Conservation (phyloP, 2,329 filamentous ascomycete species). For the Cladosporium sp. region DNA sequence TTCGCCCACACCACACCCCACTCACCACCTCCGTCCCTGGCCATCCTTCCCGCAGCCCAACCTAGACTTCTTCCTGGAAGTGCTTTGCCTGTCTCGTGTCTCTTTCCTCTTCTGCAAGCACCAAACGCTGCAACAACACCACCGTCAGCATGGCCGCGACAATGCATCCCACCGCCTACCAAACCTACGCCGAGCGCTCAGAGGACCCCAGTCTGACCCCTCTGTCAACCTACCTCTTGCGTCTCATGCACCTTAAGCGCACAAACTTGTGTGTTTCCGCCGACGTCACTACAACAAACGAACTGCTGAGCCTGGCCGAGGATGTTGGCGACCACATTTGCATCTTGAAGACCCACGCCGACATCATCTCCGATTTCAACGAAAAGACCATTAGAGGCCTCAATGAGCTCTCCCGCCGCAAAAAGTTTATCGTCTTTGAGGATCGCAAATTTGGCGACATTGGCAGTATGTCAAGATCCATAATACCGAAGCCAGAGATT, state of each 20-base stretch:
- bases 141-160: constrained; percentile 7
- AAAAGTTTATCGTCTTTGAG: constrained; percentile 51
- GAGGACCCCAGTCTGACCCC: constrained; percentile 38
- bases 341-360: constrained; percentile 57
- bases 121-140: background rate
- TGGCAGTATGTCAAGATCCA: constrained; percentile 40
- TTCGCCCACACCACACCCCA: background rate
- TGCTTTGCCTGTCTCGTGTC: background rate
- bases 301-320: constrained; percentile 52
- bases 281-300: constrained; percentile 52
- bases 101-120: background rate
- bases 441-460: constrained; percentile 54
- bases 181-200: constrained; percentile 44
- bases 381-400: constrained; percentile 49
- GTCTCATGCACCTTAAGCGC: constrained; percentile 46
- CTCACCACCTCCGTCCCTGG: too few species aligned
- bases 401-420: constrained; percentile 44
- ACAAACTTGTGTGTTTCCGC: constrained; percentile 53
- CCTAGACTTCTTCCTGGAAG: too few species aligned
- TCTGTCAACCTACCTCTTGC: constrained; percentile 45
- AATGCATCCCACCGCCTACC: constrained; percentile 33
- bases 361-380: constrained; percentile 58
- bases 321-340: constrained; percentile 58
- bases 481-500: background rate
- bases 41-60: too few species aligned